Percentiles rank a stretch among this genome's conserved stretches.
Conservation (phyloP, 306 rosid species). For the Cicer cuneatum region DNA sequence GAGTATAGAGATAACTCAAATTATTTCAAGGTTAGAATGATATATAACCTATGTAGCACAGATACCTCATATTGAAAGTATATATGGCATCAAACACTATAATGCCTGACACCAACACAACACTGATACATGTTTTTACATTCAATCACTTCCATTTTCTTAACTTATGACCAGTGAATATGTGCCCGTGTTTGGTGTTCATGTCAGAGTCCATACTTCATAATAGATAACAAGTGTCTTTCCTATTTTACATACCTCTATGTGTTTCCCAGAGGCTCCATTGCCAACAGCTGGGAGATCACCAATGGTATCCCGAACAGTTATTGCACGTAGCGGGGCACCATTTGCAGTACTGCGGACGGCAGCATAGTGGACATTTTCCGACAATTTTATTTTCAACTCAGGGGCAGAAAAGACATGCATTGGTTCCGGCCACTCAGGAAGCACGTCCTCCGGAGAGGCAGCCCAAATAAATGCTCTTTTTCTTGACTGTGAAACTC, state of each 20-base stretch:
- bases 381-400: constrained; percentile 68
- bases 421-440: constrained; percentile 99
- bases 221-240: not conserved
- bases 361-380: constrained; percentile 76
- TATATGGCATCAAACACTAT: too few relatives aligned
- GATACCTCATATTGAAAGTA: too few relatives aligned
- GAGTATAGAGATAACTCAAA: constrained; percentile 20
- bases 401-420: constrained; percentile 90
- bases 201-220: too few relatives aligned
- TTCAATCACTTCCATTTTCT: too few relatives aligned
- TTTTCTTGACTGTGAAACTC: constrained; percentile 95
- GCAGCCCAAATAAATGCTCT: constrained; percentile 99
- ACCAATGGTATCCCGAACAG: constrained; percentile 93
- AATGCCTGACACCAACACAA: too few relatives aligned
- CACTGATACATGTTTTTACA: too few relatives aligned
- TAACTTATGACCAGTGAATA: too few relatives aligned
- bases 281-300: constrained; percentile 92
- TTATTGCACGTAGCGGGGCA: constrained; percentile 92
- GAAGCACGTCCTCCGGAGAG: constrained; percentile 83
- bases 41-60: too few relatives aligned
- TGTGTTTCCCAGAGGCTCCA: constrained; percentile 76
- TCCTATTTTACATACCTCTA: constrained; percentile 60
- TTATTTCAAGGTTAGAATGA: not conserved
- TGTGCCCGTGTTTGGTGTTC: too few relatives aligned
- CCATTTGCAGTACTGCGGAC: constrained; percentile 85